Base-by-base conservation (phyloP, 2,329 filamentous ascomycete genomes). In the Zalaria sp. region DNA sequence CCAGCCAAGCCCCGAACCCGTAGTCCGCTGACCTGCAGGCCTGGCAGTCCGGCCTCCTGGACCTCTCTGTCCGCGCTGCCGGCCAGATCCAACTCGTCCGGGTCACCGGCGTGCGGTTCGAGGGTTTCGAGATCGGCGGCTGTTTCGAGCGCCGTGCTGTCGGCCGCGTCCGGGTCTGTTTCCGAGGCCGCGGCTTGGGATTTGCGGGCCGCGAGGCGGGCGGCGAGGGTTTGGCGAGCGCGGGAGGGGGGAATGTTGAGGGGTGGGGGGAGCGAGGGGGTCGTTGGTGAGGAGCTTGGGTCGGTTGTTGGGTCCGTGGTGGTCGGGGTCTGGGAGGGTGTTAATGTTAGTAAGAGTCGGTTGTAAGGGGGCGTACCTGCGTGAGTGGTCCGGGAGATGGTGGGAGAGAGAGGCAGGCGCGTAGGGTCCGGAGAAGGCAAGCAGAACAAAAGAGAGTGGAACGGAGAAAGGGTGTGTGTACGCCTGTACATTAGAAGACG, bases 211-310 rank as follows among this genome's bases (percentile, higher is more conserved):
- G 66, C 67, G 9, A 96, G 71, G 8, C 88, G 78, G 8, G 84
- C 83, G n/a, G 87, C 88, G n/a, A 96, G 74, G 60, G 93, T 86
- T 42, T 86, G 72, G 39, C 89, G 78, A 5, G 89, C 89, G 40
- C 89, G 78, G 5, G 86, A 93, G 2, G 89, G 88, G 1, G 83
- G 80, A 31, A 89, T 79, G 58, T 89, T 91, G 54, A 94, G 69
- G 8, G 87, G 85, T 28, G 83, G 80, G 4, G 35, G 44, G 10
- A 39, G 37, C n/a, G 27, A 39, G 25, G 28, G 25, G 11, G 38
- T 40, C 27, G 34, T 38, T 27, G 39, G 28, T 26, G 39, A 41
- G 37, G 27, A 34, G 18, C 18, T 18, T 18, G 18, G 18, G 18
- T 18, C 18, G 18, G 18, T 18, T 18, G 18, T 18, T 18, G 18